Percentiles rank a stretch among this genome's conserved stretches.
These are phyloP conservation scores for Fraxinus nigra DNA, from an alignment of 305 asterid genomes.

Conservation along the genomic window DNA sequence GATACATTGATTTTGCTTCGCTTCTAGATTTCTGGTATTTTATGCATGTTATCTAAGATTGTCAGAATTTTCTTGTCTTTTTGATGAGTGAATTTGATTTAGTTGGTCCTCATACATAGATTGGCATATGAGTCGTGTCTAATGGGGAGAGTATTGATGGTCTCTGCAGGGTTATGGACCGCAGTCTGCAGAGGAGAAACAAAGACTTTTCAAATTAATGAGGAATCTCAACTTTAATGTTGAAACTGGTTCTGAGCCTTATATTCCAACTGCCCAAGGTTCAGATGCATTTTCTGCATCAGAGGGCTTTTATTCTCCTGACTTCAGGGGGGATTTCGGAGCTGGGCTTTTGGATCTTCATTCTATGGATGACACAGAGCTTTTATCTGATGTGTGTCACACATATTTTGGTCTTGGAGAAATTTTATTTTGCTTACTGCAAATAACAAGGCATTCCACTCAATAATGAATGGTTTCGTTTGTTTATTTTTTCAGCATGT, in stretches of 20 bases:
- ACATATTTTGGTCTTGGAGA: conserved; percentile 2
- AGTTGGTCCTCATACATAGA: not conserved
- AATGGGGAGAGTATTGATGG: conserved; percentile 31
- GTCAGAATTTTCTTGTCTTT: not conserved
- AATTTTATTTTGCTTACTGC: conserved; percentile 13
- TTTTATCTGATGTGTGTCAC: conserved; percentile 81
- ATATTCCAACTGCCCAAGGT: conserved; percentile 71
- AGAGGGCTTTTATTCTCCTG: conserved; percentile 76
- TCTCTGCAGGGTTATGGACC: conserved; percentile 87
- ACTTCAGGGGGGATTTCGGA: conserved; percentile 93
- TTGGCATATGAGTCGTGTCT: conserved; percentile 24
- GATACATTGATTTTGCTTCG: not conserved
- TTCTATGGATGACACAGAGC: conserved; percentile 98
- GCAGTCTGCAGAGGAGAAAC: conserved; percentile 94
- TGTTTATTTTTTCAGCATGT: conserved; percentile 65
- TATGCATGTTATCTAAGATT: not conserved
- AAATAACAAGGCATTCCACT: conserved; percentile 6
- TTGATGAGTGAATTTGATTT: conserved; percentile 7
- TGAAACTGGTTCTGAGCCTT: conserved; percentile 78
- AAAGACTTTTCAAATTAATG: conserved; percentile 87
- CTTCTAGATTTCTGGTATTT: not conserved
- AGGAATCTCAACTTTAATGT: conserved; percentile 89
- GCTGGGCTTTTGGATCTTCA: conserved; percentile 99
- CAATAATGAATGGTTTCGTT: conserved; percentile 21
- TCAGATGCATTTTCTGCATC: conserved; percentile 60